Base-by-base conservation (phyloP, 208 protist species). In the Blastocrithidia nonstop region DNA sequence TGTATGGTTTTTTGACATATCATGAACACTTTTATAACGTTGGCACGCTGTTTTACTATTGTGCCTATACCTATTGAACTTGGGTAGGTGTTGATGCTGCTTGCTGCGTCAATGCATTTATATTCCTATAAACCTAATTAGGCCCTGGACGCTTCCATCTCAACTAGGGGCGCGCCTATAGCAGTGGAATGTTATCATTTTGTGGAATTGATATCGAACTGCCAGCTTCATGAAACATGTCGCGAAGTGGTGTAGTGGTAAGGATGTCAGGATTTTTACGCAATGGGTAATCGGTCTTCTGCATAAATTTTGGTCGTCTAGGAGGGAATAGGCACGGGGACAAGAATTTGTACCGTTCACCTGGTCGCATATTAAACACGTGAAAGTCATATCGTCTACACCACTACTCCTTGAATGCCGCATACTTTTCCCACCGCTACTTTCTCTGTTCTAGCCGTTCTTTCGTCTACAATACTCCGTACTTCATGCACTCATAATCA, bases 241-340 rank as follows among this genome's bases (percentile, higher is more conserved):
- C 59, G 8, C 67, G 62, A 26, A 93, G 61, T 13, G 83, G 83
- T 13, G 74, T 84, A 16, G 74, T 21, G 29, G 75, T 71, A 47
- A 93, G 69, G 59, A 88, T 87, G 69, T 87, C 86, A 20, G 83
- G 83, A 26, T 93, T 93, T 60, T 88, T 93, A 37, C 83, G 71
- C 54, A 63, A 48, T 7, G 83, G 78, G 54, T 87, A 93, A 60
- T 93, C 78, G 5, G 75, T 84, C 25, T 54, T 57, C 11, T 64
- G 83, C 40, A 63, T 63, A 61, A 63, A 88, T 15, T 40, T 44
- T 20, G 77, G 61, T 29, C 53, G 58, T 74, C 69, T 76, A 23
- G 69, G 46, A 15, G 78, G 74, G 32, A 88, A 45, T 59, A 72
- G 66, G 58, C 83, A 93, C 7, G 78, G 71, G 6, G 83, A 93